Evolutionary conservation across 2,329 filamentous ascomycete genomes (phyloP), one percentile per base, ranked within the genome.

Genomic region (Xylaria sp.): DNA sequence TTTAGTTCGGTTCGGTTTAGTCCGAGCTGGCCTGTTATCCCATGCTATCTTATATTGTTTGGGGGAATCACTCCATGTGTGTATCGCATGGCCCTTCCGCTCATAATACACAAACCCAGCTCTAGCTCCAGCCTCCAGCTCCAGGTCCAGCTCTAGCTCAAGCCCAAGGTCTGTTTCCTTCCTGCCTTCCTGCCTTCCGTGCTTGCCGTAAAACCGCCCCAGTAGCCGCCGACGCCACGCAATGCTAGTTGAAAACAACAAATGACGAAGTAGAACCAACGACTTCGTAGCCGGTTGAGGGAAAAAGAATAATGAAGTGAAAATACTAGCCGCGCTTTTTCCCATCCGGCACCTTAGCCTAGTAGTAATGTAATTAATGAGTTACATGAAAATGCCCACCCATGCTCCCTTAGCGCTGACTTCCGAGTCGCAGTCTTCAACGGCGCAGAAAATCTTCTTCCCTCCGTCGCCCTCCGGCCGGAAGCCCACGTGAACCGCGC

Each of bases 371-470:
- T 9, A 2, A 19, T 27, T 8, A 19, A 17, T 42, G 19, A 14
- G 36, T 69, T 54, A 72, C 64, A 72, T 68, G 47, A 73, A 73
- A 9, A 73, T 71, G 39, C 89, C 89, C 17, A 90, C 84, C 89
- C 89, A 91, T 55, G 86, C 83, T 2, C 79, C 77, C 77, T 90
- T 90, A 19, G 75, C 74, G 17, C 79, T 80, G 2, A 89, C 85
- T 39, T 88, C 88, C 1, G 82, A 82, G 1, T 82, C 75, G 75
- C 89, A 91, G 39, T 80, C 84, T 0, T 88, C 86, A 0, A 90
- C 88, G 0, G 85, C 85, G 71, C 89, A 91, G 3, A 83, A 72
- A 1, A 86, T 71, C 63, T 86, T 73, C 8, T 73, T 68, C 58
- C 78, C 78, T 8, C 76, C 78, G 6, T 73, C 60, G 0, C 73